Evolutionary conservation across 2,329 filamentous ascomycete genomes (phyloP), one percentile per base, ranked within the genome.

Genomic region (Hypoxylon sp.): DNA sequence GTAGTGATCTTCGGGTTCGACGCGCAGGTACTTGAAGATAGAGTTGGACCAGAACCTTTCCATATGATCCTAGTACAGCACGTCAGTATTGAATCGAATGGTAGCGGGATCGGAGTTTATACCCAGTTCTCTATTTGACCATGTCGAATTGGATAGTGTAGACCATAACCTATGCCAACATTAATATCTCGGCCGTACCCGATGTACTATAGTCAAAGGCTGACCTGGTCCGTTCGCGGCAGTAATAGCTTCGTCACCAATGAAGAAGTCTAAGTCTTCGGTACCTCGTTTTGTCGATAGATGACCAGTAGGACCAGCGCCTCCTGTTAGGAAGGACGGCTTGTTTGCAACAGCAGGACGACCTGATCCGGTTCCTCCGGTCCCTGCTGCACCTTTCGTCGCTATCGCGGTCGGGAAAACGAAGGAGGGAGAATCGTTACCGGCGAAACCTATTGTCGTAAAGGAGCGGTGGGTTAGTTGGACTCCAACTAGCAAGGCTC

Each of bases 1-100:
- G 85, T 97, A 95, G 82, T 99, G 96, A 80, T 99, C 96, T 84
- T 99, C 96, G 31, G 96, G 96, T 83, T 99, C 96, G 74, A 99
- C 96, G 76, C 96, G 90, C 59, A 99, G 88, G 79, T 99, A 99
- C 82, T 99, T 99, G 89, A 99, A 99, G 84, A 99, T 99, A 71
- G 96, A 99, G 85, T 98, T 98, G 74, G 97, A 98, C 96, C 96
- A 99, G 85, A 98, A 99, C 71, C 96, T 91, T 82, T 99, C 96
- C 96, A 99, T 99, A 78, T 98, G 93, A 83, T 99, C 96, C 93
- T 96, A 74, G n/a, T 5, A 60, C 6, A 25, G 13, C 10, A 44
- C 67, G 61, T 69, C 49, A 68, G 76, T 82, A 57, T 25, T 6
- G 20, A 22, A 33, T 11, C 35, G 4, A 40, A 31, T 10, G 30